phyloP scores from a whole-genome alignment of 305 asterid genomes.

The Petunia hybrid region DNA sequence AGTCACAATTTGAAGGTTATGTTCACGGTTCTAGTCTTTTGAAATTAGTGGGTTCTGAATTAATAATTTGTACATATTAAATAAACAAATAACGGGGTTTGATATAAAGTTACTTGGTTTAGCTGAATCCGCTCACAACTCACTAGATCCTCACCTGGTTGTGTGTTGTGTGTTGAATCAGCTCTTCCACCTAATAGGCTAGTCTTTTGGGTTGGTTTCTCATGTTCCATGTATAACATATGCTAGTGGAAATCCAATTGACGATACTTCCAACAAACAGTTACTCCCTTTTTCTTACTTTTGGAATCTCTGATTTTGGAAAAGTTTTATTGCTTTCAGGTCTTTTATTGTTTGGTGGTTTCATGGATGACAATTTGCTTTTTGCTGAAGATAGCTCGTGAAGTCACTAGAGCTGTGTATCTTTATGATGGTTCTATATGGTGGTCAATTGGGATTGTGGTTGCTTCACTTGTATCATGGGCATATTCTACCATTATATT shows the following conservation, averaged over 20 bases:
- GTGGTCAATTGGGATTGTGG: conserved; percentile 62
- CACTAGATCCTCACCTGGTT: too few relatives aligned
- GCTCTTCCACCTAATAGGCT: too few relatives aligned
- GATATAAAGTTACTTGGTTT: too few relatives aligned
- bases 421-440: conserved; percentile 72
- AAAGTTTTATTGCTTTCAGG: conserved; percentile 52
- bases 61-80: too few relatives aligned
- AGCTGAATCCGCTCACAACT: too few relatives aligned
- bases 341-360: conserved; percentile 58
- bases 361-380: conserved; percentile 71
- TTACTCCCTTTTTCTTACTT: background rate
- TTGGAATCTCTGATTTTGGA: background rate
- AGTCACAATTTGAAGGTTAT: too few relatives aligned
- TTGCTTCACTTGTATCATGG: conserved; percentile 71
- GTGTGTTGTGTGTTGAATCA: too few relatives aligned
- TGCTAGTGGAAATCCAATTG: background rate
- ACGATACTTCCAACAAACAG: background rate
- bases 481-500: conserved; percentile 61
- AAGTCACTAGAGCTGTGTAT: conserved; percentile 63
- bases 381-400: conserved; percentile 69
- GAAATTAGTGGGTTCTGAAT: too few relatives aligned
- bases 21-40: too few relatives aligned
- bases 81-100: too few relatives aligned
- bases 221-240: background rate
- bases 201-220: too few relatives aligned